Evolutionary conservation across 306 rosid genomes (phyloP).

Genomic region (Rosa rugosa): DNA sequence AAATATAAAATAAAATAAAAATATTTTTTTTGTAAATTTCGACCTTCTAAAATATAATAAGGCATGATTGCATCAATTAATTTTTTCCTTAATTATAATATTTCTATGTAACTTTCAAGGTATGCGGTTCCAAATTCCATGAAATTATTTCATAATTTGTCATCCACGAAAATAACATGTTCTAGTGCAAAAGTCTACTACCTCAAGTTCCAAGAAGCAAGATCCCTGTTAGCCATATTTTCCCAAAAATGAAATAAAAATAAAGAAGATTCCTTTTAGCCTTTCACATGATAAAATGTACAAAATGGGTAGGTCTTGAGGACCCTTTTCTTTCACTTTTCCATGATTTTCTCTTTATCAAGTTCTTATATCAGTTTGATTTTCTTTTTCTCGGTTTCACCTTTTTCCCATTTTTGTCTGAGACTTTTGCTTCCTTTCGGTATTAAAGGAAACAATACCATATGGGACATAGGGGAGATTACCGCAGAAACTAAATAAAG

Average conservation of each 20-base stretch:
- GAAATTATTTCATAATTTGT: not conserved
- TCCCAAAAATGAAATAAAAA: not conserved
- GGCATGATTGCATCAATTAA: not conserved
- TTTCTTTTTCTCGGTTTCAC: slow-evolving; percentile 14
- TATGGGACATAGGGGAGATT: not conserved
- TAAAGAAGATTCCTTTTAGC: not conserved
- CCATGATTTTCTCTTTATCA: slow-evolving; percentile 13
- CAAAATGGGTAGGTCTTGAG: slow-evolving; percentile 7
- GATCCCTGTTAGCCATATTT: slow-evolving; percentile 4
- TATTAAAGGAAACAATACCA: slow-evolving; percentile 9
- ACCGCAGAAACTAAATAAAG: not conserved
- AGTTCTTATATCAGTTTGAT: slow-evolving; percentile 7
- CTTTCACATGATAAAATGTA: slow-evolving; percentile 1
- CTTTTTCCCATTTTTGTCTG: slow-evolving; percentile 12
- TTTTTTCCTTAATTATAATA: too few species aligned
- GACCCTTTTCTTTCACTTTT: slow-evolving; percentile 33
- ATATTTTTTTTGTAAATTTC: too few species aligned
- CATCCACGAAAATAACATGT: not conserved
- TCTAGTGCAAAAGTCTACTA: not conserved
- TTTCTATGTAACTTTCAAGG: not conserved
- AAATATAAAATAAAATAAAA: too few species aligned
- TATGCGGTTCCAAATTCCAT: not conserved
- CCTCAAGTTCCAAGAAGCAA: slow-evolving; percentile 11
- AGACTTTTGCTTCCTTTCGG: slow-evolving; percentile 27
- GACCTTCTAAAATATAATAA: too few species aligned